These are phyloP conservation scores for Ophiocordyceps camponoti-leonardi DNA, from an alignment of 2,329 filamentous ascomycete genomes.

Conservation along the genomic window DNA sequence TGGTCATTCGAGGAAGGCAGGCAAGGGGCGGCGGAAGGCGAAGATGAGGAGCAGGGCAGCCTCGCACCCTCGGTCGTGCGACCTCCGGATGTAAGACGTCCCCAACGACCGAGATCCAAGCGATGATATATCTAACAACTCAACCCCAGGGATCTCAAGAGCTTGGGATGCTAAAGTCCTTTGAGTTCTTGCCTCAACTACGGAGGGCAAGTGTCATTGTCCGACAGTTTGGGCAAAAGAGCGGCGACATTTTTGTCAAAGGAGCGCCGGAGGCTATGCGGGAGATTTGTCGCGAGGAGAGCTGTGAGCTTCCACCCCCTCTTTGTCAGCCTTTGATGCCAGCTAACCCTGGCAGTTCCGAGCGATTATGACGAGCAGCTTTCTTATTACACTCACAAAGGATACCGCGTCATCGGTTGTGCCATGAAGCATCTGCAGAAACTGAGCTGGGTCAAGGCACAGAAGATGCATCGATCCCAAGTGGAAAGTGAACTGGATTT, in stretches of 20 bases:
- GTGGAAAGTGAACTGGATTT: slow-evolving; percentile 76
- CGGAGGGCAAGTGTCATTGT: slow-evolving; percentile 87
- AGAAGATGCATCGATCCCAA: slow-evolving; percentile 79
- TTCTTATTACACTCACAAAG: slow-evolving; percentile 82
- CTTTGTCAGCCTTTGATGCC: background rate
- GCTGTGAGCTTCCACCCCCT: slow-evolving; percentile 40
- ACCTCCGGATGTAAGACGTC: slow-evolving; percentile 43
- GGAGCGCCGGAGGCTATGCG: slow-evolving; percentile 94
- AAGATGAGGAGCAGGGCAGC: slow-evolving; percentile 58
- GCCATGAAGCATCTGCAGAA: slow-evolving; percentile 78
- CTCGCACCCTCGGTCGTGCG: slow-evolving; percentile 79
- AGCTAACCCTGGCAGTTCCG: slow-evolving; percentile 38
- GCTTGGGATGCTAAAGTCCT: slow-evolving; percentile 76
- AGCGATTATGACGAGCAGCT: slow-evolving; percentile 79
- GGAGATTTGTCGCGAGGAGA: slow-evolving; percentile 73
- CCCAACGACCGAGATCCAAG: background rate
- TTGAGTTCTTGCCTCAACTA: slow-evolving; percentile 89
- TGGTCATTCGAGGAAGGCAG: slow-evolving; percentile 88
- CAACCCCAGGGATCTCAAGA: slow-evolving; percentile 42
- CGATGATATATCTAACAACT: background rate
- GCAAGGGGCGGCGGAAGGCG: slow-evolving; percentile 43
- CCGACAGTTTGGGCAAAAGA: slow-evolving; percentile 68
- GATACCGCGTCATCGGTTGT: slow-evolving; percentile 91
- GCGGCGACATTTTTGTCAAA: slow-evolving; percentile 83
- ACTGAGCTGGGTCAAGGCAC: slow-evolving; percentile 82